Conservation (phyloP, 176 grass and related monocot genomes). For the Musa schizocarpa region DNA sequence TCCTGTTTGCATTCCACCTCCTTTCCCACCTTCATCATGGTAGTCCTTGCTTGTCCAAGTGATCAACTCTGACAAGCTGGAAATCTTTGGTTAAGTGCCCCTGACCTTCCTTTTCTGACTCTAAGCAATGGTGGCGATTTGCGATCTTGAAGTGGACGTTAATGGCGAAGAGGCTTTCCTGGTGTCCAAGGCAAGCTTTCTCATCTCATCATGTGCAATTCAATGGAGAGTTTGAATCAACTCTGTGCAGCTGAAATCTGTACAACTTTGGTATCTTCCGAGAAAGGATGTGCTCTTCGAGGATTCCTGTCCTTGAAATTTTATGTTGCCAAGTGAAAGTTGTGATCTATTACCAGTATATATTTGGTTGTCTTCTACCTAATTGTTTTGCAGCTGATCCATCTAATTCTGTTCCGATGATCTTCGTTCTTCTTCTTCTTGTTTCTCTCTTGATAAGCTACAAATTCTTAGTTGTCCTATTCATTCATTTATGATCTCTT, state of each 20-base stretch:
- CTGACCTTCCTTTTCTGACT: conserved; percentile 4
- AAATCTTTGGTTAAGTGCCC: conserved; percentile 24
- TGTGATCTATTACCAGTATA: too few relatives aligned
- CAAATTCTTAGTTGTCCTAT: too few relatives aligned
- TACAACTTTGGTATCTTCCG: not conserved
- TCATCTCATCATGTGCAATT: not conserved
- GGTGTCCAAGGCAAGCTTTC: conserved; percentile 42
- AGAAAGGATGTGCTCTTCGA: not conserved
- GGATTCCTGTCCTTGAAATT: too few relatives aligned
- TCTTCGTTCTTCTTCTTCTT: too few relatives aligned
- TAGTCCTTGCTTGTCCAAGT: conserved; percentile 17
- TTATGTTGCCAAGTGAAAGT: too few relatives aligned
- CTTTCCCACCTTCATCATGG: conserved; percentile 45
- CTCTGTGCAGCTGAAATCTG: too few relatives aligned
- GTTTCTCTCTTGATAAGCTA: too few relatives aligned
- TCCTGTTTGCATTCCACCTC: not conserved
- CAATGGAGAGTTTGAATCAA: too few relatives aligned
- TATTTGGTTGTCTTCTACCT: too few relatives aligned
- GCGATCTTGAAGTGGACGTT: conserved; percentile 75
- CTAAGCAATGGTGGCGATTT: conserved; percentile 28
- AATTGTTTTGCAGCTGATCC: too few relatives aligned
- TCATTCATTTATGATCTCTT: too few relatives aligned
- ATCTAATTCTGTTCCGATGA: too few relatives aligned
- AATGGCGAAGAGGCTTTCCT: conserved; percentile 75
- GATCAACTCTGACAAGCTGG: not conserved